Evolutionary conservation across 371 early-diverging fungal species (phyloP), one percentile per base, ranked within the genome.

Genomic region (Blakeslea trispora): DNA sequence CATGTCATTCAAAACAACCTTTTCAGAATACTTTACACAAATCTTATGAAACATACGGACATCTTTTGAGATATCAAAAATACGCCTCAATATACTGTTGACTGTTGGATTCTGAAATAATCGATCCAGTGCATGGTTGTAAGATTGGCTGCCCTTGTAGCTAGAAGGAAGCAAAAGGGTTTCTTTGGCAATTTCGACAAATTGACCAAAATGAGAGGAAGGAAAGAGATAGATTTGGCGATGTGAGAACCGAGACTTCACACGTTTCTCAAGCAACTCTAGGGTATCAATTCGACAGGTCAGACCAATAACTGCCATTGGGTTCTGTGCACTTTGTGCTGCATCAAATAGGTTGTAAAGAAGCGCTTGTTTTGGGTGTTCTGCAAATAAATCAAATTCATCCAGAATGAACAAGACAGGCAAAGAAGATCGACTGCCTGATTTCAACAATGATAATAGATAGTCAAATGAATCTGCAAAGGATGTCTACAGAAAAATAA

Each of bases 171-270:
- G 50, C 4, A 53, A 40, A 6, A 92, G 56, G 11, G 81, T 71
- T 3, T 65, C 60, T 31, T 73, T 73, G 5, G 84, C 81, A 18
- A 89, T 74, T 18, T 75, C 71, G 0, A 70, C 54, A 60, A 85
- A 92, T 15, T 84, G 81, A 13, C 81, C 79, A 56, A 85, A 74
- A 5, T 60, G 71, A n/a, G 72, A 48, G 0, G 85, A 72, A 1
- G 87, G 82, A 53, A 82, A 86, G 4, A 89, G 75, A 51, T 85
- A 82, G 18, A 95, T 85, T 40, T 87, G 86, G 15, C 95, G 80
- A 66, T 94, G 94, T 9, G 95, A 95, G 71, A 95, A 97, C 31
- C 97, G 81, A 17, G 95, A 95, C 56, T 94, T 94, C 52, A 97
- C 96, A 9, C 97, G 88, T 63, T 97, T 97, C 69, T 97, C 97